These are phyloP conservation scores for Collybia sordida DNA, from an alignment of 768 basidiomycete genomes.

Conservation along the genomic window DNA sequence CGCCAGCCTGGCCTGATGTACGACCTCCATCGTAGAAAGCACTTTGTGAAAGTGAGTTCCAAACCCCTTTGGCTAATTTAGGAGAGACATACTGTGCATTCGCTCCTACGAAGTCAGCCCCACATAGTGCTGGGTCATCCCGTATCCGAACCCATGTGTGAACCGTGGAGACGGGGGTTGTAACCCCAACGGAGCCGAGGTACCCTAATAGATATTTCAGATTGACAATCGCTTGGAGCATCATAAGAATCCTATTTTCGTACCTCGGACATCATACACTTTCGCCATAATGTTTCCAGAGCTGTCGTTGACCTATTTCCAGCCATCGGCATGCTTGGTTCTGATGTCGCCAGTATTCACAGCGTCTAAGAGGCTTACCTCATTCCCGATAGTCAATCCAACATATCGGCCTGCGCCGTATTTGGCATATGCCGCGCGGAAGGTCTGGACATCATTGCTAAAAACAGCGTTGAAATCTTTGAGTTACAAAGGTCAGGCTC, in stretches of 20 bases:
- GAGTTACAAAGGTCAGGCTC: not conserved
- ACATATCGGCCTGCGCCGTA: slow-evolving; percentile 31
- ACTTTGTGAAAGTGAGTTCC: slow-evolving; percentile 12
- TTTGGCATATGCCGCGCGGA: slow-evolving; percentile 27
- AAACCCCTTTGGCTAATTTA: not conserved
- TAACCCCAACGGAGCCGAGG: slow-evolving; percentile 30
- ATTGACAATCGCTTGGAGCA: not conserved
- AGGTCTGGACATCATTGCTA: slow-evolving; percentile 35
- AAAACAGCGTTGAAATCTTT: not conserved
- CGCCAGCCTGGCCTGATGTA: slow-evolving; percentile 30
- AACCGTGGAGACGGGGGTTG: slow-evolving; percentile 34
- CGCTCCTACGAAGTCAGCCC: slow-evolving; percentile 36
- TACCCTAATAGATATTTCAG: slow-evolving; percentile 20
- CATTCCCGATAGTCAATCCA: slow-evolving; percentile 38
- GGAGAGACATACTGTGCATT: slow-evolving; percentile 33
- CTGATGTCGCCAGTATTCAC: not conserved
- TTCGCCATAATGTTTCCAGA: slow-evolving; percentile 32
- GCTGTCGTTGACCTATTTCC: slow-evolving; percentile 23
- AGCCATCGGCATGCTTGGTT: not conserved
- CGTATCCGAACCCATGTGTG: slow-evolving; percentile 36
- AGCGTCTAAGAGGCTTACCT: slow-evolving; percentile 10
- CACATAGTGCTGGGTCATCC: slow-evolving; percentile 29
- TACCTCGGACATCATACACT: slow-evolving; percentile 34
- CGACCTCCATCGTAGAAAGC: slow-evolving; percentile 34
- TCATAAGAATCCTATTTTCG: not conserved